These are phyloP conservation scores for Thuja plicata DNA, from an alignment of 83 land plant genomes.

Conservation along the genomic window DNA sequence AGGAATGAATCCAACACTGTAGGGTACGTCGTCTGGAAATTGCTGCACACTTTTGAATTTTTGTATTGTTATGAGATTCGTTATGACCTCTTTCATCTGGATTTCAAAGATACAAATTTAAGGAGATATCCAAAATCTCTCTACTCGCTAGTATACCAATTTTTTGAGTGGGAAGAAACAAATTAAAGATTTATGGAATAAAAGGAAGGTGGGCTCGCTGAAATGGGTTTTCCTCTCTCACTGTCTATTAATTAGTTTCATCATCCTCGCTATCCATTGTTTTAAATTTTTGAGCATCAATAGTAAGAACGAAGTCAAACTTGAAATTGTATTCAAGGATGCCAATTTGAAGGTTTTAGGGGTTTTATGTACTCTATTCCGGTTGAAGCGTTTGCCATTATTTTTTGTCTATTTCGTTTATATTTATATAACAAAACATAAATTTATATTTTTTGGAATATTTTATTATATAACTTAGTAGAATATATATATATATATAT, in stretches of 20 bases:
- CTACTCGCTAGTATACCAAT: slow-evolving; percentile 19
- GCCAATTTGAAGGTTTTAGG: too few species aligned
- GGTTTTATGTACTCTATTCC: too few species aligned
- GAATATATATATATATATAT: too few species aligned
- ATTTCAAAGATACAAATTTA: slow-evolving; percentile 14
- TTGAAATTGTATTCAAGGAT: too few species aligned
- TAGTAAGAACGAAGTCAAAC: too few species aligned
- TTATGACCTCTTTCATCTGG: slow-evolving; percentile 17
- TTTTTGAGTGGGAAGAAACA: neutral
- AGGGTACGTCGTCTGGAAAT: slow-evolving; percentile 2
- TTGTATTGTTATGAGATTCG: neutral
- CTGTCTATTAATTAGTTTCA: neutral
- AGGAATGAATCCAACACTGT: slow-evolving; percentile 11
- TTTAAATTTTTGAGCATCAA: too few species aligned
- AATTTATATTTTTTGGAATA: too few species aligned
- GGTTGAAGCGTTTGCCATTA: too few species aligned
- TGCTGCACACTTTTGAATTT: slow-evolving; percentile 17
- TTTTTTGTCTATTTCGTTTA: too few species aligned
- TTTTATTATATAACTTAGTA: too few species aligned
- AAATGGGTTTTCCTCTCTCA: neutral
- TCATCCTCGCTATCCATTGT: neutral
- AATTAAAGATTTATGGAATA: neutral
- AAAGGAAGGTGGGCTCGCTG: neutral
- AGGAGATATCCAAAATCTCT: slow-evolving; percentile 14
- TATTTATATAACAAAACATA: too few species aligned